Conservation (phyloP, 305 asterid species). For the Fraxinus platypoda region DNA sequence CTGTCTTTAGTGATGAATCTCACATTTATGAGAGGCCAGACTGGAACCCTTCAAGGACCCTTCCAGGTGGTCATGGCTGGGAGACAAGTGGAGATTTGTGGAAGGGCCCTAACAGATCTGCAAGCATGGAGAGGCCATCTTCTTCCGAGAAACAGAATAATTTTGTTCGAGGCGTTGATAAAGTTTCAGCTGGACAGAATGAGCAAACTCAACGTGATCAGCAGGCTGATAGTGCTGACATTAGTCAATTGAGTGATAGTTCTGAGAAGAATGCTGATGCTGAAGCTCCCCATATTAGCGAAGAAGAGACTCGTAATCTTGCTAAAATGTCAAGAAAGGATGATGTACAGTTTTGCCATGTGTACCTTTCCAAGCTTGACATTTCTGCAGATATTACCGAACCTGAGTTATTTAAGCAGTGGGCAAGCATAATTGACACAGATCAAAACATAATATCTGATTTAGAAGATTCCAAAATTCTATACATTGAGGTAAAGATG, state of each 20-base stretch:
- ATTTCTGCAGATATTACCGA: conserved; percentile 82
- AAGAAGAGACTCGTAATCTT: conserved; percentile 32
- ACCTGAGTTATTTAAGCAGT: conserved; percentile 63
- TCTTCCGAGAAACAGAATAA: conserved; percentile 55
- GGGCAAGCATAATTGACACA: conserved; percentile 42
- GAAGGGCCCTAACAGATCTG: conserved; percentile 60
- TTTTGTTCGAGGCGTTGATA: conserved; percentile 43
- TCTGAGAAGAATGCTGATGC: conserved; percentile 36
- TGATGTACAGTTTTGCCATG: conserved; percentile 35
- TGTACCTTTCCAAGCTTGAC: conserved; percentile 81
- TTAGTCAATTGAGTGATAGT: conserved; percentile 37
- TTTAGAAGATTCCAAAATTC: conserved; percentile 44
- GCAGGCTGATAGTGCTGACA: conserved; percentile 47
- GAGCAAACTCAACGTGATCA: conserved; percentile 50
- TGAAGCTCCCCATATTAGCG: conserved; percentile 33
- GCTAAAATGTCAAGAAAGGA: conserved; percentile 41
- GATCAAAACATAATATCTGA: conserved; percentile 40
- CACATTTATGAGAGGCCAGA: conserved; percentile 74
- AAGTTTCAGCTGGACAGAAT: conserved; percentile 40
- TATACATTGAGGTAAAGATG: conserved; percentile 62
- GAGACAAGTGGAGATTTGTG: conserved; percentile 57
- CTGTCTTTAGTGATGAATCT: conserved; percentile 65
- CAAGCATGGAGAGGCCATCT: conserved; percentile 53
- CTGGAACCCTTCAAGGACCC: conserved; percentile 68
- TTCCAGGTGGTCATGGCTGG: conserved; percentile 57